These are phyloP conservation scores for Ramularia endophylla DNA, from an alignment of 2,329 filamentous ascomycete genomes.

Conservation along the genomic window DNA sequence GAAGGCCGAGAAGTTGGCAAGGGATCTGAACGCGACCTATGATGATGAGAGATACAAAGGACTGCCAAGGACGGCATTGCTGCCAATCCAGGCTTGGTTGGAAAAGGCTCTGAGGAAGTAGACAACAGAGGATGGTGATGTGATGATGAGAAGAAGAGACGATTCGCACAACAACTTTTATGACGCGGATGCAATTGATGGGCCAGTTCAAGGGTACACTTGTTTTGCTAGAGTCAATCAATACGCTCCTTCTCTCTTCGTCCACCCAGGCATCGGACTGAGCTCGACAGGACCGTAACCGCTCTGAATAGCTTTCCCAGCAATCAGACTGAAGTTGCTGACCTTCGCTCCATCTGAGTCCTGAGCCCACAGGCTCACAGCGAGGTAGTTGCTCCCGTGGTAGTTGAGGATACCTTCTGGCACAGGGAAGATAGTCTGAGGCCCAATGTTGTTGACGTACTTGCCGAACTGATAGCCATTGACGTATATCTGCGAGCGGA, in stretches of 20 bases:
- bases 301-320: conserved; percentile 27
- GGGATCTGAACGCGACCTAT: conserved; percentile 14
- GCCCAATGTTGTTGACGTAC: conserved; percentile 66
- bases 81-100: conserved; percentile 10
- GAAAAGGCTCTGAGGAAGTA: conserved; percentile 8
- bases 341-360: conserved; percentile 53
- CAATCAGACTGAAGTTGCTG: conserved; percentile 33
- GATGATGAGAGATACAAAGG: conserved; percentile 13
- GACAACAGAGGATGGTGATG: no score
- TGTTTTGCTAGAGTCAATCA: no score
- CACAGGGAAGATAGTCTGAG: conserved; percentile 65
- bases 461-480: conserved; percentile 72
- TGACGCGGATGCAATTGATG: no score
- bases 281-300: conserved; percentile 28
- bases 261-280: conserved; percentile 28
- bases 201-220: no score
- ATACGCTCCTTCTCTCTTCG: conserved; percentile 28
- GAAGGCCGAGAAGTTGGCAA: conserved; percentile 11
- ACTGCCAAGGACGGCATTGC: conserved; percentile 10
- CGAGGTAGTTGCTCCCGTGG: conserved; percentile 62
- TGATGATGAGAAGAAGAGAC: no score
- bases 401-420: conserved; percentile 70
- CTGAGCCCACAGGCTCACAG: conserved; percentile 62
- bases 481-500: conserved; percentile 61
- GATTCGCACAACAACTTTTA: no score